Evolutionary conservation across 345 rosid species (phyloP).

Genomic region (Ricinus communis): DNA sequence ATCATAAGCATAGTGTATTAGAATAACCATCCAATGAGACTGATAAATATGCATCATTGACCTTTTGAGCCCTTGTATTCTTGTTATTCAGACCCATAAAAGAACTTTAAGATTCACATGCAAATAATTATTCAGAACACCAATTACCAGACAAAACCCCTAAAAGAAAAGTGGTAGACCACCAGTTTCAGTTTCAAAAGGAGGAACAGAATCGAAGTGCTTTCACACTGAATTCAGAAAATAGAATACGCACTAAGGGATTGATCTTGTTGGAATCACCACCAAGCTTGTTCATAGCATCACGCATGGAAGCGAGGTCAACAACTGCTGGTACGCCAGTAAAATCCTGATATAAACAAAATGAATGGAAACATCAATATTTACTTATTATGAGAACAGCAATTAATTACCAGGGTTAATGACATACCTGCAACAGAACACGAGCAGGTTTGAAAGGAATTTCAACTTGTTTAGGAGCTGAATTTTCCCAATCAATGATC

Average conservation of each 20-base stretch:
- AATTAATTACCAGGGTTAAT: neutral
- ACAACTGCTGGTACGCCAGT: slow-evolving; percentile 99
- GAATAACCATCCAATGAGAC: neutral
- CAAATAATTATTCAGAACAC: neutral
- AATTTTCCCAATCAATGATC: slow-evolving; percentile 89
- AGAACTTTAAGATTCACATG: neutral
- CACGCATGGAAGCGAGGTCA: slow-evolving; percentile 99
- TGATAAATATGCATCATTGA: neutral
- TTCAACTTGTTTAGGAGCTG: slow-evolving; percentile 90
- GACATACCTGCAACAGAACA: slow-evolving; percentile 81
- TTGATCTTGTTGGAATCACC: slow-evolving; percentile 90
- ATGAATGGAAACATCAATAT: slow-evolving; percentile 15
- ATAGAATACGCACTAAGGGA: slow-evolving; percentile 55
- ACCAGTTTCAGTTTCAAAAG: neutral
- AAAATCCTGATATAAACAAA: slow-evolving; percentile 65
- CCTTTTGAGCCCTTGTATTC: neutral
- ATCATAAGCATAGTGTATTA: neutral
- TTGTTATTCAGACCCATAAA: neutral
- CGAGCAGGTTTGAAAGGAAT: slow-evolving; percentile 99
- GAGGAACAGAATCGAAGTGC: neutral
- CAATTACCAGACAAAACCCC: neutral
- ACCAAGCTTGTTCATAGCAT: slow-evolving; percentile 91
- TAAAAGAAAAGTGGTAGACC: neutral
- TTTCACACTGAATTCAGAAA: neutral
- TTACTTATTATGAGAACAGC: neutral